These are phyloP conservation scores for Globisporangium echinulatum DNA, from an alignment of 352 stramenopile species.

Conservation along the genomic window DNA sequence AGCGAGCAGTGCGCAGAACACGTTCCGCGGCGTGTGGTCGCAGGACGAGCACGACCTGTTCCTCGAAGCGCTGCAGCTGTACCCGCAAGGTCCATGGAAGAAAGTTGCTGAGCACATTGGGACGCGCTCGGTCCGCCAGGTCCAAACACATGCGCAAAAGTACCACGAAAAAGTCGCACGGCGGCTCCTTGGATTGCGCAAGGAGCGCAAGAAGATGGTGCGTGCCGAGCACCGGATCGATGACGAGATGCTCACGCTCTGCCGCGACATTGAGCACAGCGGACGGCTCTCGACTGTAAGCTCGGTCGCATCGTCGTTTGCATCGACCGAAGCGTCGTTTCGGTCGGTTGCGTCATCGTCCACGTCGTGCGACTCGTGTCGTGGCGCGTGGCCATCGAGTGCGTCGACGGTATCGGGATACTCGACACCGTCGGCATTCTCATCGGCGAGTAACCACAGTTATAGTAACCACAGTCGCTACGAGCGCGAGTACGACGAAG, in stretches of 20 bases:
- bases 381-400: neutral
- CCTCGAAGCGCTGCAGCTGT: constrained; percentile 41
- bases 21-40: constrained; percentile 31
- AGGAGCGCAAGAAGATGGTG: constrained; percentile 30
- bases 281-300: constrained; percentile 2
- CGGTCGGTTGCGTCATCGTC: neutral
- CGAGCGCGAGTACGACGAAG: constrained; percentile 7
- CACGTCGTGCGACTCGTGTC: constrained; percentile 3
- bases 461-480: neutral
- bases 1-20: constrained; percentile 2
- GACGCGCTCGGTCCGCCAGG: constrained; percentile 48
- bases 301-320: constrained; percentile 1
- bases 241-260: constrained; percentile 21
- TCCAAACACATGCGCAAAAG: constrained; percentile 60
- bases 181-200: constrained; percentile 34
- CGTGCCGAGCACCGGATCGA: constrained; percentile 49
- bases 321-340: neutral
- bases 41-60: constrained; percentile 58
- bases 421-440: constrained; percentile 2
- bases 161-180: constrained; percentile 54
- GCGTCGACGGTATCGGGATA: neutral
- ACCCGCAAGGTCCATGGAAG: constrained; percentile 47
- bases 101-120: constrained; percentile 37
- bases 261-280: constrained; percentile 7
- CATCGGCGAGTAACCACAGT: neutral